Base-by-base conservation (phyloP, 139 green algal genomes). In the Zygnema cylindricum region DNA sequence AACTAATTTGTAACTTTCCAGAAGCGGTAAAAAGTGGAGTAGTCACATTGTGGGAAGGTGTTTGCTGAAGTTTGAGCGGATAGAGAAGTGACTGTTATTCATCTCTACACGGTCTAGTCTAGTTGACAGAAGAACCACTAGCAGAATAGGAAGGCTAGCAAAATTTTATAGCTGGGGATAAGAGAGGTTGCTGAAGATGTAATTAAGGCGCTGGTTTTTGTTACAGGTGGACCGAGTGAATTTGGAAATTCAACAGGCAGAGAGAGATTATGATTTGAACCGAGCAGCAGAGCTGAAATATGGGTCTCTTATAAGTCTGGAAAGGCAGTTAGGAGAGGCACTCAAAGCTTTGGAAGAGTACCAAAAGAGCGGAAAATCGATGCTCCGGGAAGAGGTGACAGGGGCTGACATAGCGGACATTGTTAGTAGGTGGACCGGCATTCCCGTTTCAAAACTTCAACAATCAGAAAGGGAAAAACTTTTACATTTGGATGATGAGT, bases 221-320 rank as follows among this genome's bases (percentile, higher is more conserved):
- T 25, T 25, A 73, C 57, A 73, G 78, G 97, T 98, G 25, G 96
- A 98, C 87, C 92, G 96, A 1, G 95, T 99, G 25, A 96, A 97
- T 63, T 86, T 97, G 33, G 93, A 96, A 83, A 95, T 97, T 39
- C 54, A 92, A 86, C 82, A 94, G 77, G 96, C 97, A 36, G 96
- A 98, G 94, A 89, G 96, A 3, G 96, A 98, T 87, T 99, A 99
- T 92, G 96, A 99, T 91, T 93, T 99, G 11, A 98, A 95, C 91
- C 86, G 93, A 38, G 97, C 97, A 1, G 97, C 97, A 1, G 97
- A 99, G 94, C 94, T 99, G 87, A 99, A 99, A 94, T 99, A 99
- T 87, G 97, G 97, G 42, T 98, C 95, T 11, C 94, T 99, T 69
- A 94, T 97, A 82, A 89, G 93, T 23, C 95, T 99, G 81, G 96